A percentile compares a stretch with the other conserved stretches of the same genome.
Evolutionary conservation across 2,329 filamentous ascomycete species (phyloP).

Genomic region (Venturia pyrina): DNA sequence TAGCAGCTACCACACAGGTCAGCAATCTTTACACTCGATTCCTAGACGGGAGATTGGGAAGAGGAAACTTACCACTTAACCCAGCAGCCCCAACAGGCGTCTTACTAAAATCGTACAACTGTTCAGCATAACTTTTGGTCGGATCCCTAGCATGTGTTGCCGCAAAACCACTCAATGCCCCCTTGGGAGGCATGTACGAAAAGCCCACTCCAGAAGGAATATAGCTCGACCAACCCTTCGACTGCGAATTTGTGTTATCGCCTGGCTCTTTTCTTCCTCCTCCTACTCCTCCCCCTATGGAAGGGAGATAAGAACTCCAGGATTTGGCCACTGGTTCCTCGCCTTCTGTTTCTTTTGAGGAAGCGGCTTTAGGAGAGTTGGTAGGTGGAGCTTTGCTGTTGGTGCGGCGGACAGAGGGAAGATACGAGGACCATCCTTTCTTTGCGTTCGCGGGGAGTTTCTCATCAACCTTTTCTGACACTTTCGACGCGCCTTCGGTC

Average conservation of each 20-base stretch:
- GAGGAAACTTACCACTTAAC: slow-evolving; percentile 25
- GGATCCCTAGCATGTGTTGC: slow-evolving; percentile 35
- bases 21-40: neutral
- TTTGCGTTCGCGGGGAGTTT: slow-evolving; percentile 7
- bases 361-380: neutral
- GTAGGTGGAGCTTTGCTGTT: slow-evolving; percentile 6
- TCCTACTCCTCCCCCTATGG: neutral
- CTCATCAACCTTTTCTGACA: slow-evolving; percentile 8
- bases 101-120: slow-evolving; percentile 40
- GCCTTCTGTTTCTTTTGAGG: neutral
- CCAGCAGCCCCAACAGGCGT: slow-evolving; percentile 41
- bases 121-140: slow-evolving; percentile 39
- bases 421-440: slow-evolving; percentile 26
- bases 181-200: slow-evolving; percentile 36
- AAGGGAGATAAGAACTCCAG: slow-evolving; percentile 15
- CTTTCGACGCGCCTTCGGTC: neutral
- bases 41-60: neutral
- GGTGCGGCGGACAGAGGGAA: slow-evolving; percentile 23
- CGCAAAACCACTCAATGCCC: slow-evolving; percentile 35
- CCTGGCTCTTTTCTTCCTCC: slow-evolving; percentile 17
- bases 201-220: slow-evolving; percentile 38
- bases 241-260: slow-evolving; percentile 22
- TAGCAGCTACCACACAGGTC: slow-evolving; percentile 25
- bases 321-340: slow-evolving; percentile 3
- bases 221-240: slow-evolving; percentile 36